Conservation (phyloP, 768 basidiomycete species). For the Steccherinum ochraceum region DNA sequence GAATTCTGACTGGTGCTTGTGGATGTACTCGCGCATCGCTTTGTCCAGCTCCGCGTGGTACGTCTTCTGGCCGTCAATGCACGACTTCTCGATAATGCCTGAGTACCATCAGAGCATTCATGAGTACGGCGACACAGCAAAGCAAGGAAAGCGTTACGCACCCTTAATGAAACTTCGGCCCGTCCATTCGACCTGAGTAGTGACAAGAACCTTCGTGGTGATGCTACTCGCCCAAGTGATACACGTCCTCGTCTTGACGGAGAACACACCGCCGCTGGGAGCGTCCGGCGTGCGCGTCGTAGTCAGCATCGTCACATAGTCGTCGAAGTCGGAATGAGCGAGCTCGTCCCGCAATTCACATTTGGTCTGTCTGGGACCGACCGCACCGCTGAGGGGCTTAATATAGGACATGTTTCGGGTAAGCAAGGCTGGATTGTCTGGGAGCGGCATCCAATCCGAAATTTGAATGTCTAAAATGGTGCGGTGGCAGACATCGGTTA, state of each 20-base stretch:
- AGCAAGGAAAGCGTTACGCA: constrained; percentile 24
- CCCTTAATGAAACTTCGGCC: constrained; percentile 96
- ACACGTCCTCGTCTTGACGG: constrained; percentile 92
- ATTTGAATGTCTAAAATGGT: constrained; percentile 76
- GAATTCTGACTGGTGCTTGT: constrained; percentile 86
- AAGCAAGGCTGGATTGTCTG: constrained; percentile 59
- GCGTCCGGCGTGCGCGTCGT: constrained; percentile 93
- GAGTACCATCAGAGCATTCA: not conserved
- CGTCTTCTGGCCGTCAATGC: constrained; percentile 85
- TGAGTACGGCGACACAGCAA: not conserved
- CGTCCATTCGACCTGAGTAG: constrained; percentile 92
- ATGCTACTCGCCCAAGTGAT: constrained; percentile 87
- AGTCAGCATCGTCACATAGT: constrained; percentile 77
- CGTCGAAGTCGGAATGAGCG: constrained; percentile 73
- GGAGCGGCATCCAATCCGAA: constrained; percentile 83
- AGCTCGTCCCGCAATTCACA: constrained; percentile 92
- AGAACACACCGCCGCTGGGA: constrained; percentile 87
- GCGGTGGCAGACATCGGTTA: not conserved
- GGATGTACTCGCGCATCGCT: constrained; percentile 84
- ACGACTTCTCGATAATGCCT: constrained; percentile 93
- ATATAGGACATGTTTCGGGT: constrained; percentile 93
- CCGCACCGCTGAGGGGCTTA: constrained; percentile 79
- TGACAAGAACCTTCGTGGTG: constrained; percentile 75
- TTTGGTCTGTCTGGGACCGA: constrained; percentile 93
- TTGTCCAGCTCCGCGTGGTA: constrained; percentile 81